Evolutionary conservation across 176 grass and related monocot genomes (phyloP).

Genomic region (Ensete ventricosum): DNA sequence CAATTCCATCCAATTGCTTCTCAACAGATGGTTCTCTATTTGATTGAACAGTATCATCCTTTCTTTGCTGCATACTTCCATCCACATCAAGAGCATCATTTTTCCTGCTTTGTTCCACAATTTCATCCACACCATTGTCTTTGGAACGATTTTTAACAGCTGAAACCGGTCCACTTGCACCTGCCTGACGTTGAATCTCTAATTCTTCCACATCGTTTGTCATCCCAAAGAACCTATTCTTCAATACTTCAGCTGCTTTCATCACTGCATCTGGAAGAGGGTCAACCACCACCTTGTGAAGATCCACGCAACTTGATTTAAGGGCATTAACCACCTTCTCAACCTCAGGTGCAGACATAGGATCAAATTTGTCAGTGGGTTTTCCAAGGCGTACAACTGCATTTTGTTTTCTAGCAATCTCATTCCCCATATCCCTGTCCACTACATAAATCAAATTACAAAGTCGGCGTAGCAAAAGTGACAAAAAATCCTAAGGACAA

Average conservation of each 20-base stretch:
- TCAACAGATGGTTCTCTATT: background rate
- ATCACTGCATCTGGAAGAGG: constrained; percentile 44
- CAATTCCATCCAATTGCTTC: background rate
- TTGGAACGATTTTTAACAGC: background rate
- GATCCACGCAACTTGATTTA: constrained; percentile 43
- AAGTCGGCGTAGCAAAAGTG: background rate
- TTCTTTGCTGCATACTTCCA: background rate
- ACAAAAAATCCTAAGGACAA: background rate
- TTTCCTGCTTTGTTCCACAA: background rate
- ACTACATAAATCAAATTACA: background rate
- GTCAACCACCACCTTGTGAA: constrained; percentile 33
- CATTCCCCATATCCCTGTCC: no score
- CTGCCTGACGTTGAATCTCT: background rate
- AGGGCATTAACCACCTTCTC: constrained; percentile 27
- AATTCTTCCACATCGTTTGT: background rate
- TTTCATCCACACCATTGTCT: background rate
- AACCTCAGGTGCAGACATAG: constrained; percentile 32
- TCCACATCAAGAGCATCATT: background rate
- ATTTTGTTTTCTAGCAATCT: background rate
- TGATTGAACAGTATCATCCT: background rate
- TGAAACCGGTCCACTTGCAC: background rate
- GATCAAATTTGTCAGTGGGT: constrained; percentile 3
- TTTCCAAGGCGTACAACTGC: background rate
- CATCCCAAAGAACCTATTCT: background rate
- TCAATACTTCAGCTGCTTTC: constrained; percentile 34